Base-by-base conservation (phyloP, 2,329 filamentous ascomycete genomes). In the Hortaea werneckii region DNA sequence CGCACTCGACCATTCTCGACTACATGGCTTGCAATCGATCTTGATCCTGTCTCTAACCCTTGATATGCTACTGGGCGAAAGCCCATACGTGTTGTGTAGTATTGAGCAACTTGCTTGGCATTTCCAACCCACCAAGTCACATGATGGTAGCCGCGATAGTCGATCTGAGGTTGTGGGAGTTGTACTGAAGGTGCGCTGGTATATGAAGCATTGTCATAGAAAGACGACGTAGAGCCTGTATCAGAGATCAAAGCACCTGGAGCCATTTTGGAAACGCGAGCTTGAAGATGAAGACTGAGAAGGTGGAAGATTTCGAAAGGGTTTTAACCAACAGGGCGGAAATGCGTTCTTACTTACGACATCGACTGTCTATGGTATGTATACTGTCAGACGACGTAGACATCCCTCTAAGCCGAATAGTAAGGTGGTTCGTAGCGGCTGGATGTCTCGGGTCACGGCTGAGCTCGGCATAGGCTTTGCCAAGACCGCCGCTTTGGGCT, bases 71-170 rank as follows among this genome's bases (percentile, higher is more conserved):
- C 68, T 13, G 78, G 79, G 59, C 78, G 73, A 72, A 95, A 95
- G 46, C 87, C 89, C 72, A 95, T 88, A 54, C 88, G 84, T 8
- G 79, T 82, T 55, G 83, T 82, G 70, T 95, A 95, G 71, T 87
- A 95, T 10, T 83, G 78, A 35, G 89, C 89, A 2, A 88, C 87
- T 72, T 95, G 89, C 70, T 95, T 95, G 58, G 90, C 89, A 64
- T 96, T 96, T 63, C 89, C 88, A 29, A 95, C 90, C 72, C 87
- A 95, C 89, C 89, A 95, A 56, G 87, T 89, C 46, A 95, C 79
- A 67, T 95, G 86, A 68, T 95, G 87, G 65, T 95, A 95, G 61
- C 87, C 88, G 50, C 79, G 78, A 71, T 94, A 89, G 6, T 55
- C 32, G n/a, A 35, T 9, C 32, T 35, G 9, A 20, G 20, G 20